A percentile compares a stretch with the other conserved stretches of the same genome.
phyloP scores from a whole-genome alignment of 2,329 filamentous ascomycete species.

The Trichoderma atroviride region DNA sequence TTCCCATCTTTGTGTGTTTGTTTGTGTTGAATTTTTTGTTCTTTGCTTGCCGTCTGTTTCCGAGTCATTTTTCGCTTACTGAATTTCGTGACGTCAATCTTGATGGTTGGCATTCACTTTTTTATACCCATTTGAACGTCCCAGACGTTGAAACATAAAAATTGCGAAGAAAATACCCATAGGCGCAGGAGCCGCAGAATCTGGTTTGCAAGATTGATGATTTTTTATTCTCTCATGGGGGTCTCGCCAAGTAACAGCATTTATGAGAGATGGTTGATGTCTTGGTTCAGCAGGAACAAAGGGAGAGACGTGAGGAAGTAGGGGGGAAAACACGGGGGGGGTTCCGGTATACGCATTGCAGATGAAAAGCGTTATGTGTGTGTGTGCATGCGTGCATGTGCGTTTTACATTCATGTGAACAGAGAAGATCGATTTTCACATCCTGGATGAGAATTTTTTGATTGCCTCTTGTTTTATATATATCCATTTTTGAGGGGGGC shows the following conservation, averaged over 20 bases:
- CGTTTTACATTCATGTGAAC: constrained; percentile 9
- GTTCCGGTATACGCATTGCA: not conserved
- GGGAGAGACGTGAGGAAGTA: not conserved
- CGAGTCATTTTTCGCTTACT: constrained; percentile 31
- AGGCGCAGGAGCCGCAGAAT: constrained; percentile 34
- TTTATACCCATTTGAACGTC: constrained; percentile 42
- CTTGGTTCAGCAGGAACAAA: not conserved
- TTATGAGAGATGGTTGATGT: not conserved
- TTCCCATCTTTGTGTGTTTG: constrained; percentile 28
- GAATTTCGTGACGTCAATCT: constrained; percentile 36
- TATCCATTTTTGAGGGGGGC: not conserved
- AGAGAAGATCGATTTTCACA: not conserved
- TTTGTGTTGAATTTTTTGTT: constrained; percentile 29
- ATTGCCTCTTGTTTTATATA: not conserved
- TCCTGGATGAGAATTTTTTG: not conserved
- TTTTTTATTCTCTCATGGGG: constrained; percentile 12
- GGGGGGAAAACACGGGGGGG: not conserved
- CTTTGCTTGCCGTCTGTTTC: constrained; percentile 22
- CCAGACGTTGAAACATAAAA: constrained; percentile 38
- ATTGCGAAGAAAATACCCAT: constrained; percentile 41
- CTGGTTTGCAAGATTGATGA: constrained; percentile 35
- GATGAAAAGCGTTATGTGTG: not conserved
- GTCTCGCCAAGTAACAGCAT: constrained; percentile 1
- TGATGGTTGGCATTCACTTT: constrained; percentile 41
- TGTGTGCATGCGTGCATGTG: not conserved